Conservation (phyloP, 805 yeast species). For the Lipomyces orientalis region DNA sequence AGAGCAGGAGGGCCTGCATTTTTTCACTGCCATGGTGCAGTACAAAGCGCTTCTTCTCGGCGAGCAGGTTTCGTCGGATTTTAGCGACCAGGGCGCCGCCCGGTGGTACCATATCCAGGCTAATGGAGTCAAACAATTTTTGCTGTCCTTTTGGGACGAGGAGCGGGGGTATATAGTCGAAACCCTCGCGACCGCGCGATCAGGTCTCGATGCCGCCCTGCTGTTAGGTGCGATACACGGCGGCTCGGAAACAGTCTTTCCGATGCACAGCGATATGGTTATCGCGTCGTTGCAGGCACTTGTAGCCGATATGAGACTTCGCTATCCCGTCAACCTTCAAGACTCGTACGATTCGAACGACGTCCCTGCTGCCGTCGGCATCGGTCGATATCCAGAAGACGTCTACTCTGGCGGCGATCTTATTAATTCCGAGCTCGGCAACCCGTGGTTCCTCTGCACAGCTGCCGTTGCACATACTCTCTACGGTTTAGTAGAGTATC, state of each 20-base stretch:
- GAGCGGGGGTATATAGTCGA: slow-evolving; percentile 66
- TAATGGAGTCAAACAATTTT: slow-evolving; percentile 23
- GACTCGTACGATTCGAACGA: slow-evolving; percentile 32
- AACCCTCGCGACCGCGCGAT: slow-evolving; percentile 64
- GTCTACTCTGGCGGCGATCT: slow-evolving; percentile 59
- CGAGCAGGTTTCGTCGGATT: slow-evolving; percentile 45
- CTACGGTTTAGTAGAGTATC: slow-evolving; percentile 43
- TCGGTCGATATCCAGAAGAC: slow-evolving; percentile 95
- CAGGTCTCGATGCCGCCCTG: slow-evolving; percentile 81
- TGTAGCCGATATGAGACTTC: slow-evolving; percentile 67
- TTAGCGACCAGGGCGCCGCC: slow-evolving; percentile 41
- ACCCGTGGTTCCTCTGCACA: slow-evolving; percentile 84
- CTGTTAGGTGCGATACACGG: slow-evolving; percentile 56
- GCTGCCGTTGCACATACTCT: slow-evolving; percentile 46
- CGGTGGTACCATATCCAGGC: slow-evolving; percentile 34
- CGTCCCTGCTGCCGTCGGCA: slow-evolving; percentile 58
- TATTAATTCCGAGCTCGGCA: slow-evolving; percentile 78
- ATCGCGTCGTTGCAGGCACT: slow-evolving; percentile 59
- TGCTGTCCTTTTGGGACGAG: slow-evolving; percentile 36
- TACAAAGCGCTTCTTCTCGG: slow-evolving; percentile 71
- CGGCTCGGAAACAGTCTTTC: slow-evolving; percentile 37
- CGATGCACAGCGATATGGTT: slow-evolving; percentile 43
- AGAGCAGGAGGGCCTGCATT: slow-evolving; percentile 75
- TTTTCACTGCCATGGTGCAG: slow-evolving; percentile 80
- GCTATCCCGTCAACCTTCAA: slow-evolving; percentile 73